Conservation (phyloP, 2,329 filamentous ascomycete genomes). For the Aspergillus texensis region DNA sequence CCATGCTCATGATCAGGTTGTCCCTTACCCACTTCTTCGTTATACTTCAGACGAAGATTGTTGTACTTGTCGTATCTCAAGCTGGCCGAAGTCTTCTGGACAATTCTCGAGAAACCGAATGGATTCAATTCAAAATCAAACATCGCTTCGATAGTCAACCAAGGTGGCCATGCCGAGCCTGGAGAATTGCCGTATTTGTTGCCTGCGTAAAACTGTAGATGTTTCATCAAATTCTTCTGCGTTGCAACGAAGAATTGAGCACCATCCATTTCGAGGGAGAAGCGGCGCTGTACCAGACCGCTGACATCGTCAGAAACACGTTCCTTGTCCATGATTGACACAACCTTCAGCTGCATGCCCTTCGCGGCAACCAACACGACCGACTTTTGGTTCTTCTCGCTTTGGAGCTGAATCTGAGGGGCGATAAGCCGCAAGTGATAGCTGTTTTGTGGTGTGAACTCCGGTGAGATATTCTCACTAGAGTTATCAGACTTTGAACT, state of each 20-base stretch:
- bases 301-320: slow-evolving; percentile 90
- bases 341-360: slow-evolving; percentile 95
- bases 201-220: slow-evolving; percentile 90
- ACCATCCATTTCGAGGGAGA: slow-evolving; percentile 94
- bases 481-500: slow-evolving; percentile 53
- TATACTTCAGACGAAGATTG: slow-evolving; percentile 92
- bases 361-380: slow-evolving; percentile 97
- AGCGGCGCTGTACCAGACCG: slow-evolving; percentile 90
- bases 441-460: slow-evolving; percentile 88
- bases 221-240: slow-evolving; percentile 84
- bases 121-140: slow-evolving; percentile 93
- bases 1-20: slow-evolving; percentile 49
- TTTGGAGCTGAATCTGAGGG: slow-evolving; percentile 96
- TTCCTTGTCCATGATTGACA: slow-evolving; percentile 97
- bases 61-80: slow-evolving; percentile 98
- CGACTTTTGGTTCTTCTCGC: slow-evolving; percentile 95
- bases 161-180: slow-evolving; percentile 92
- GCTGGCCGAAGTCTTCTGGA: slow-evolving; percentile 94
- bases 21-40: slow-evolving; percentile 80
- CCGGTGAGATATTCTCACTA: slow-evolving; percentile 76
- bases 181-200: slow-evolving; percentile 86
- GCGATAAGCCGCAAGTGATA: slow-evolving; percentile 95
- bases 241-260: slow-evolving; percentile 98
- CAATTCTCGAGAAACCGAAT: slow-evolving; percentile 96
- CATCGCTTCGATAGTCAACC: slow-evolving; percentile 98